A percentile compares a stretch with the other conserved stretches of the same genome.
These are phyloP conservation scores for Ceratobasidium sp. DNA, from an alignment of 1,284 basidiomycete species.

Conservation along the genomic window DNA sequence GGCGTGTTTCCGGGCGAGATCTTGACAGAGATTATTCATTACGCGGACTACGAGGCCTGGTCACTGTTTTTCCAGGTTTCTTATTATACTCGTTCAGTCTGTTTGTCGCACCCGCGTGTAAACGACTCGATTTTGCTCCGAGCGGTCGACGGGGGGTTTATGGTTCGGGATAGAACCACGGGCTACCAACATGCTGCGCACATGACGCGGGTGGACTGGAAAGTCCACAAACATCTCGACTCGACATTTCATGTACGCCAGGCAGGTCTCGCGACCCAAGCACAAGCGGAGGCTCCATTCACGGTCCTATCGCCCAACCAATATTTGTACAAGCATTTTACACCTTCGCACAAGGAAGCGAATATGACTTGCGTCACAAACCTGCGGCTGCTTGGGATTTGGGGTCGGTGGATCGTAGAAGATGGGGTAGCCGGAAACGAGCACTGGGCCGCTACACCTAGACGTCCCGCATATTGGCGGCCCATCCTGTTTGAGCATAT, in stretches of 20 bases:
- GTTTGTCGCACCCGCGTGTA: not conserved
- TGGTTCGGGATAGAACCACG: not conserved
- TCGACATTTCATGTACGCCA: not conserved
- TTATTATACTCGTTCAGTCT: not conserved
- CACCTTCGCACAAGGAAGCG: not conserved
- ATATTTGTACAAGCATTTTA: not conserved
- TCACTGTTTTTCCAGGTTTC: not conserved
- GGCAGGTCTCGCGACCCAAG: not conserved
- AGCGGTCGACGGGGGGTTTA: not conserved
- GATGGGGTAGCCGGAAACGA: not conserved
- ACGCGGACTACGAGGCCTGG: not conserved
- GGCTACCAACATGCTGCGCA: not conserved
- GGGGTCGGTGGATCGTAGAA: not conserved
- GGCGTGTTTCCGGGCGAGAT: not conserved
- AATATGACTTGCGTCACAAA: not conserved
- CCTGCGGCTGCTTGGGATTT: not conserved
- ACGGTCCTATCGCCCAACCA: not conserved
- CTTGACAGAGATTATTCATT: not conserved
- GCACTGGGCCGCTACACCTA: not conserved
- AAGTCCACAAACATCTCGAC: not conserved
- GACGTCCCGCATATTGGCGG: not conserved
- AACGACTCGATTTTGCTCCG: not conserved
- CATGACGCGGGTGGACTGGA: not conserved
- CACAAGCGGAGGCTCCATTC: not conserved
- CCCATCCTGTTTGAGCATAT: too few relatives aligned